Base-by-base conservation (phyloP, 257 asterid species). In the Asclepias syriaca region DNA sequence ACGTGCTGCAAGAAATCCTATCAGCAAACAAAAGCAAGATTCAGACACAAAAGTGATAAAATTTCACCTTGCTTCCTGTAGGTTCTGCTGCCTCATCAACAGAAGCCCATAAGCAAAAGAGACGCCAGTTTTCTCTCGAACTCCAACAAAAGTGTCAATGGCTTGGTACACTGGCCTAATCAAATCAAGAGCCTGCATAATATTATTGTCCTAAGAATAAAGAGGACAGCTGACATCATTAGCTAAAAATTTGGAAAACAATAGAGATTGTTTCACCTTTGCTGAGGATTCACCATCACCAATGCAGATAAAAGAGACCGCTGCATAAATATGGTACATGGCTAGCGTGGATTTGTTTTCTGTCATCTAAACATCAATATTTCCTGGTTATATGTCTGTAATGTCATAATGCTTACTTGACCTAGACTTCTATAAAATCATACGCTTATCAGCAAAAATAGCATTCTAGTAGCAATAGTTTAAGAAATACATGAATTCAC, bases 231-330 rank as follows among this genome's bases (percentile, higher is more conserved):
- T 18, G 15, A 60, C 37, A n/a, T 32, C 22, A 66, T 22, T 45
- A 45, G 54, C 43, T 66, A 11, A 48, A 22, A 19, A n/a, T 45
- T 22, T 43, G 19, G 12, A n/a, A 7, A 29, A 29, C 49, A 46
- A 46, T 49, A 18, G 50, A 71, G 19, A 58, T 70, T 46, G n/a
- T 46, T 65, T 75, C 67, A 92, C 97, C 96, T 87, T 87, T 13
- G 96, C 86, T 5, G 96, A 88, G 80, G 97, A 91, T 82, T 94
- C 97, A 57, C 96, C 87, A 86, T 94, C 96, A 70, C 93, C 96
- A n/a, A 91, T 85, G 85, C 99, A 89, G 73, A 94, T 89, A 75
- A 77, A 91, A 71, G 99, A 91, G 78, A 89, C 81, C 49, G 99
- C 90, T 24, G 99, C 99, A 82, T 91, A 94, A 68, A 89, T 81